Evolutionary conservation across 495 filamentous ascomycete genomes (phyloP), one percentile per base, ranked within the genome.

Genomic region (Hapsidospora chrysogenum): DNA sequence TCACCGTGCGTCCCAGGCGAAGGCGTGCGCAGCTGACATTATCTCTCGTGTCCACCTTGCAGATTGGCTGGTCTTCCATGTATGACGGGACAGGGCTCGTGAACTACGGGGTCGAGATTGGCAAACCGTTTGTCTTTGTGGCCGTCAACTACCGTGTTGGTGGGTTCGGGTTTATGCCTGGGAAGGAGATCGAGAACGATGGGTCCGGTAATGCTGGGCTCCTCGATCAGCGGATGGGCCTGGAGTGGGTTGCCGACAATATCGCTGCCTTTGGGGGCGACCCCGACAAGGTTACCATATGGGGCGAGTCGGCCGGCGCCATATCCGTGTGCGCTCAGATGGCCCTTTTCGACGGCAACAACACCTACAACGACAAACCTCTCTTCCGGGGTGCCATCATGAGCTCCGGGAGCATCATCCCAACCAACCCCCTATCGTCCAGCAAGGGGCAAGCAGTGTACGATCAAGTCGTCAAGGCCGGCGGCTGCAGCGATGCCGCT

Each of bases 371-470:
- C 7, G 65, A 60, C 8, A 54, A 63, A 13, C 58, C 64, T 1
- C 54, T 76, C 0, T 77, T 77, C 57, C 59, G 63, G 11, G 70
- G 49, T 3, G 72, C 54, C 3, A 45, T 74, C 31, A 71, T 76
- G 65, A 52, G 74, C 40, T 72, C 65, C 4, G 74, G 74, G 1
- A 55, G 48, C 36, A 51, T 68, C 9, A 51, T 61, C 0, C 67
- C 69, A 4, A 62, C 70, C 0, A 58, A 72, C 32, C 52, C 58
- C 0, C 58, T 75, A 1, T 64, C 70, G 29, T 46, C 59, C 13
- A 39, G 41, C 16, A 68, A 72, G 43, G 68, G 57, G 0, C 65
- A 74, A 31, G 49, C 39, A 0, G 48, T 74, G 1, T 74, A 68
- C 35, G 54, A 76, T 39, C 45, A 40, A 2, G 68, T 74, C 11